Evolutionary conservation across 345 rosid species (phyloP).

Genomic region (Leavenworthia alabamica): DNA sequence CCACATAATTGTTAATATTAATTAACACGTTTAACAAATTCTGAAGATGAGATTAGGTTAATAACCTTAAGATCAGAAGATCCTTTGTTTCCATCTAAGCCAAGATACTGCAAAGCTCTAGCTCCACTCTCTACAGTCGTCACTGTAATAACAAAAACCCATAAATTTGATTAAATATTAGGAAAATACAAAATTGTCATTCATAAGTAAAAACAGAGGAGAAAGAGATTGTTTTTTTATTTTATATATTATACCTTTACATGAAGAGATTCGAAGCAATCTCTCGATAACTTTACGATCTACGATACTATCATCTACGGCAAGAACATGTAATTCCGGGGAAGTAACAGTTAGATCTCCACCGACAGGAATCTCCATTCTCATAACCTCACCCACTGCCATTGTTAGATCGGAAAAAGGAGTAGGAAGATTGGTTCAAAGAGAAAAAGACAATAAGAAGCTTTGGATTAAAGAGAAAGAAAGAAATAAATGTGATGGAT

Average conservation of each 20-base stretch:
- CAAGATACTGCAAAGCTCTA: constrained; percentile 71
- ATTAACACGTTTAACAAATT: no score
- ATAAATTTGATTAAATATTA: neutral
- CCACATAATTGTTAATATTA: no score
- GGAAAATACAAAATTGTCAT: neutral
- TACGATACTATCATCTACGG: constrained; percentile 80
- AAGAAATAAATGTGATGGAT: no score
- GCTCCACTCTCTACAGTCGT: constrained; percentile 75
- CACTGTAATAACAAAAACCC: constrained; percentile 35
- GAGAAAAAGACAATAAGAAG: neutral
- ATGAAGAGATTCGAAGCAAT: constrained; percentile 66
- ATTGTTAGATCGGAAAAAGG: no score
- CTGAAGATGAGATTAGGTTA: no score
- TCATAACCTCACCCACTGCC: constrained; percentile 42
- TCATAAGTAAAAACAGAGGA: no score
- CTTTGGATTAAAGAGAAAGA: no score
- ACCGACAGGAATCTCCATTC: constrained; percentile 24
- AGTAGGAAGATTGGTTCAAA: neutral
- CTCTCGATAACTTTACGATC: constrained; percentile 79
- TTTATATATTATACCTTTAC: no score
- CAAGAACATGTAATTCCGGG: constrained; percentile 88
- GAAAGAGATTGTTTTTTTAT: no score
- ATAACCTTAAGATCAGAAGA: constrained; percentile 50
- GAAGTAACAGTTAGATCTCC: constrained; percentile 27
- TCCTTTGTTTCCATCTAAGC: constrained; percentile 61